A percentile compares a stretch with the other conserved stretches of the same genome.
Evolutionary conservation across 306 rosid species (phyloP).

Genomic region (Sophora flavescens): DNA sequence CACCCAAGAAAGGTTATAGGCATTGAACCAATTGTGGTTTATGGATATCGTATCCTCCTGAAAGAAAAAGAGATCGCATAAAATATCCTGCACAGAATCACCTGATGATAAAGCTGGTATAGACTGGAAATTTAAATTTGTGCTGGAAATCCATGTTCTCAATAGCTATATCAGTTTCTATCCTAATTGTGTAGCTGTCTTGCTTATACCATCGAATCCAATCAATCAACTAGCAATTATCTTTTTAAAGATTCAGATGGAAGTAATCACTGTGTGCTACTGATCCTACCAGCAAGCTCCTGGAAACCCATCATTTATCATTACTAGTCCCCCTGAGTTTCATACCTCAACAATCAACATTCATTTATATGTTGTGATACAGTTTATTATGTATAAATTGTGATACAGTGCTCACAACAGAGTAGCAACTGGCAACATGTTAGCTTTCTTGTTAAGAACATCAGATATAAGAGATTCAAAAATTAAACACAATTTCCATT

Average conservation of each 20-base stretch:
- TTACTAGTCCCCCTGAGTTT: conserved; percentile 25
- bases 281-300: conserved; percentile 11
- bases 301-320: conserved; percentile 11
- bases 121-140: conserved; percentile 26
- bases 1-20: conserved; percentile 83
- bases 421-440: conserved; percentile 14
- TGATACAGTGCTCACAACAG: conserved; percentile 5
- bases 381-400: not conserved
- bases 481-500: conserved; percentile 28
- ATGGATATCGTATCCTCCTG: conserved; percentile 97
- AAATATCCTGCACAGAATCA: conserved; percentile 32
- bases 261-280: conserved; percentile 23
- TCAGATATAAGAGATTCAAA: not conserved
- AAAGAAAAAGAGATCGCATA: conserved; percentile 50
- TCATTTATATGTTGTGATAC: not conserved
- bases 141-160: conserved; percentile 17
- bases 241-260: conserved; percentile 3
- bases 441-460: conserved; percentile 30
- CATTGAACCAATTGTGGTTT: conserved; percentile 97
- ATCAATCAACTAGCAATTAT: conserved; percentile 21
- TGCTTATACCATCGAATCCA: conserved; percentile 29
- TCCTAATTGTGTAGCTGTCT: conserved; percentile 22
- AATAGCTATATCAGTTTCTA: conserved; percentile 18
- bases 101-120: conserved; percentile 19
- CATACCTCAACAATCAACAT: conserved; percentile 12